A percentile compares a stretch with the other conserved stretches of the same genome.
phyloP scores from a whole-genome alignment of 2,329 filamentous ascomycete genomes.

The Colletotrichum somersetense region DNA sequence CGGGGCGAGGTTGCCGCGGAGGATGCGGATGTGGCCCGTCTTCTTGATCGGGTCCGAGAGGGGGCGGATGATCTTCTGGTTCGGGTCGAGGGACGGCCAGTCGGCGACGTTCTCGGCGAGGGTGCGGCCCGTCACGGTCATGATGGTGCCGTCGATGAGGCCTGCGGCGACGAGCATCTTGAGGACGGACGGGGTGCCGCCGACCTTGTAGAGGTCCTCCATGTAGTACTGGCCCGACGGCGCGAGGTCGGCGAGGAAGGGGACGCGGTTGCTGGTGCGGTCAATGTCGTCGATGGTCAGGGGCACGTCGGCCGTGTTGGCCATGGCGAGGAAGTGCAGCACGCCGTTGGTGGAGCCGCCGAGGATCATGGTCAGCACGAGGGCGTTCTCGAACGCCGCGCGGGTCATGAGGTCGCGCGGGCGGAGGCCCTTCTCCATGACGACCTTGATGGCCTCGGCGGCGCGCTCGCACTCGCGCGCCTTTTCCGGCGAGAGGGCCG shows the following conservation, averaged over 20 bases:
- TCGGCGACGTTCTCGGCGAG: slow-evolving; percentile 83
- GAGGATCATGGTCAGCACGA: slow-evolving; percentile 92
- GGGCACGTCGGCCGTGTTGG: slow-evolving; percentile 82
- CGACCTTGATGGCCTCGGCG: slow-evolving; percentile 81
- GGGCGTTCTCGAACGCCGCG: slow-evolving; percentile 85
- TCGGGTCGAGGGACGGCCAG: slow-evolving; percentile 81
- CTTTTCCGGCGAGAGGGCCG: slow-evolving; percentile 85
- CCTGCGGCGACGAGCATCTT: slow-evolving; percentile 84
- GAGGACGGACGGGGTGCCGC: slow-evolving; percentile 86
- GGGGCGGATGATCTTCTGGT: slow-evolving; percentile 86
- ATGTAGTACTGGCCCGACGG: slow-evolving; percentile 89
- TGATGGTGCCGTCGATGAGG: slow-evolving; percentile 81
- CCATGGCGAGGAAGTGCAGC: slow-evolving; percentile 91
- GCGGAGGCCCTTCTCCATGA: slow-evolving; percentile 86
- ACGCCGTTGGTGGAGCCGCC: slow-evolving; percentile 92
- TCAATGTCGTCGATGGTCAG: slow-evolving; percentile 87
- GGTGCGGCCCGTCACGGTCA: slow-evolving; percentile 87
- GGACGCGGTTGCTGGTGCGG: slow-evolving; percentile 83
- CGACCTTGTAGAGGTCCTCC: slow-evolving; percentile 88
- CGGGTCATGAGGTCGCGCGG: slow-evolving; percentile 85
- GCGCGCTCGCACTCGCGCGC: slow-evolving; percentile 87
- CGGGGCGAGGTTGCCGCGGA: slow-evolving; percentile 89
- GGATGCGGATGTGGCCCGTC: slow-evolving; percentile 88
- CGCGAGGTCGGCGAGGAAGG: slow-evolving; percentile 87
- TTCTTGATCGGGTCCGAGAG: slow-evolving; percentile 80